Percentiles rank a stretch among this genome's conserved stretches.
Evolutionary conservation across 768 basidiomycete species (phyloP).

Genomic region (Kwoniella newhampshirensis): DNA sequence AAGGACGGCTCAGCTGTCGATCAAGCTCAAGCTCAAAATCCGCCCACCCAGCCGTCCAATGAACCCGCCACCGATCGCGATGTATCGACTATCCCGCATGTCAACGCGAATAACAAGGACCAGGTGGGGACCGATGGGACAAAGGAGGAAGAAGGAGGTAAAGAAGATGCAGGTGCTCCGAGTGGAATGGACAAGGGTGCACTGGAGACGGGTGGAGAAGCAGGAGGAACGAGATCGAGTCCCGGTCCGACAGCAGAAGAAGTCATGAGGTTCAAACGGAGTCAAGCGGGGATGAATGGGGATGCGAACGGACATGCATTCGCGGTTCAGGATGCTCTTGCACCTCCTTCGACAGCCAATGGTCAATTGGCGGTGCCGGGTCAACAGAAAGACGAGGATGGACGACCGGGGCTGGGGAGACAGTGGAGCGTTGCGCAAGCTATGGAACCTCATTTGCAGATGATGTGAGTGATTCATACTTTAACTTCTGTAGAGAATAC

Average conservation of each 20-base stretch:
- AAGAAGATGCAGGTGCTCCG: conserved; percentile 39
- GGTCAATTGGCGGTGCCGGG: conserved; percentile 11
- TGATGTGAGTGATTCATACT: conserved; percentile 67
- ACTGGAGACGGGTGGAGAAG: conserved; percentile 37
- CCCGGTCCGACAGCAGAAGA: conserved; percentile 42
- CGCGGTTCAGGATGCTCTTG: neutral
- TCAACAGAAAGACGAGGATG: conserved; percentile 1
- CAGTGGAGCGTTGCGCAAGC: conserved; percentile 39
- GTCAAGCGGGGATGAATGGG: conserved; percentile 5
- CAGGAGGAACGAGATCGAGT: conserved; percentile 33
- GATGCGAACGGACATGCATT: neutral
- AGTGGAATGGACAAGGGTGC: conserved; percentile 41
- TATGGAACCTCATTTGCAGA: conserved; percentile 77
- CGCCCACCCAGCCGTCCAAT: conserved; percentile 7
- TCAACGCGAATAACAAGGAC: conserved; percentile 10
- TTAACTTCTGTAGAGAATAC: too few species aligned
- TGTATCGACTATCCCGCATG: conserved; percentile 14
- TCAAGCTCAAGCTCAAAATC: conserved; percentile 2
- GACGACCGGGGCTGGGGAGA: conserved; percentile 16
- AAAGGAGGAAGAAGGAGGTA: conserved; percentile 41
- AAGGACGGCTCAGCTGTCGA: neutral
- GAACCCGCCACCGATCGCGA: conserved; percentile 11
- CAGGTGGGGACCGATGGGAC: conserved; percentile 35
- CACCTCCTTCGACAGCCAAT: conserved; percentile 1
- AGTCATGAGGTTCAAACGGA: conserved; percentile 21